phyloP scores from a whole-genome alignment of 768 basidiomycete species.

The Calocybe gangraenosa region DNA sequence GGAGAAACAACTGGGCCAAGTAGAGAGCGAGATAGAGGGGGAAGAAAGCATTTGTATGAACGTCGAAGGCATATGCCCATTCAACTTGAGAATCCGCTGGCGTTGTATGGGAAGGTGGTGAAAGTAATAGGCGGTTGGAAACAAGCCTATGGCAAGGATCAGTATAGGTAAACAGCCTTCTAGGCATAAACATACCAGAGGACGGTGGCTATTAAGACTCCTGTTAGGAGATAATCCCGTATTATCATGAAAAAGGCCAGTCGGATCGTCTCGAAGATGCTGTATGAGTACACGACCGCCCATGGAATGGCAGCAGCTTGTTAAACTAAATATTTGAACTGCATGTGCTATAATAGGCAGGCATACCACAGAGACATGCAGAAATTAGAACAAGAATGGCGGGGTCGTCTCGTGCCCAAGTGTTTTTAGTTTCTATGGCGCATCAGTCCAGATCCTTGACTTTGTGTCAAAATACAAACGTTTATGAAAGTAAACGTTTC shows the following conservation, averaged over 20 bases:
- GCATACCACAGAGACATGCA: constrained; percentile 66
- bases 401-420: constrained; percentile 97
- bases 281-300: constrained; percentile 78
- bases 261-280: constrained; percentile 48
- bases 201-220: constrained; percentile 68
- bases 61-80: constrained; percentile 96
- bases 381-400: constrained; percentile 87
- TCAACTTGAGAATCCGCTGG: constrained; percentile 72
- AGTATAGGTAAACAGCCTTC: not conserved
- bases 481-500: constrained; percentile 97
- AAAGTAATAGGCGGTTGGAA: constrained; percentile 66
- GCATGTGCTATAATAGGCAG: not conserved
- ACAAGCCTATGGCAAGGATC: constrained; percentile 45
- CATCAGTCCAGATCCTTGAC: not conserved
- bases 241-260: constrained; percentile 80
- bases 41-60: constrained; percentile 96
- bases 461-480: constrained; percentile 45
- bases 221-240: constrained; percentile 82
- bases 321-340: constrained; percentile 1
- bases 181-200: constrained; percentile 52
- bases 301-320: constrained; percentile 81
- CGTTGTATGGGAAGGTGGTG: constrained; percentile 69
- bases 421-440: constrained; percentile 87
- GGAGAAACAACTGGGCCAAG: constrained; percentile 81
- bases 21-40: constrained; percentile 90